Conservation (phyloP, 208 protist species). For the Spongospora subterranea region DNA sequence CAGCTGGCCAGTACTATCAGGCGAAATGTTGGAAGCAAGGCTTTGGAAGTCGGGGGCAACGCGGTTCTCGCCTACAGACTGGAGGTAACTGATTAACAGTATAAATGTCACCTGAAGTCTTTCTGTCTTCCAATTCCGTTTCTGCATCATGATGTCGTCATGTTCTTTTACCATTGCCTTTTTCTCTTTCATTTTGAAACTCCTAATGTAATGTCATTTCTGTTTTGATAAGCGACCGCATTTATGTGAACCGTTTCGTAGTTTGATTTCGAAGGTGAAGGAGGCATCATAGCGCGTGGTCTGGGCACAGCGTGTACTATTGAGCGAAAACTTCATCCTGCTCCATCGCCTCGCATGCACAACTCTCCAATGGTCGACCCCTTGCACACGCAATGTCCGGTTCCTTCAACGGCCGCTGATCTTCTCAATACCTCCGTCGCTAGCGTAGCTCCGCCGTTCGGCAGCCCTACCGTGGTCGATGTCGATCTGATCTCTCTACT, state of each 20-base stretch:
- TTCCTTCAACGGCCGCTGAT: not conserved
- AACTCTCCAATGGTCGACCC: not conserved
- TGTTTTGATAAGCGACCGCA: no score
- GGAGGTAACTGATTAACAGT: not conserved
- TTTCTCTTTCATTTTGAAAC: no score
- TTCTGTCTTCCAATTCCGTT: no score
- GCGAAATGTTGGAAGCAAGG: slow-evolving; percentile 76
- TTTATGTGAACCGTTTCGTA: no score
- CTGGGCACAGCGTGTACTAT: slow-evolving; percentile 32
- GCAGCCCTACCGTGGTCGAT: not conserved
- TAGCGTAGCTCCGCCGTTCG: not conserved
- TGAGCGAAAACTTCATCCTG: not conserved
- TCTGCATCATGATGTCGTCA: no score
- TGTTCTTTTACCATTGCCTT: no score
- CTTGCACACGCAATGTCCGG: not conserved
- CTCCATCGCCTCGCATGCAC: no score
- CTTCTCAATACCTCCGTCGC: not conserved
- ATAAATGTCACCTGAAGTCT: not conserved
- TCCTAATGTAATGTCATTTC: no score
- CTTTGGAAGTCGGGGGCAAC: slow-evolving; percentile 67
- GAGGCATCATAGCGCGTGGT: not conserved
- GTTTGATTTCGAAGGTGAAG: slow-evolving; percentile 51
- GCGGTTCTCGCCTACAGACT: slow-evolving; percentile 68
- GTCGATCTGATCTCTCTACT: slow-evolving; percentile 45
- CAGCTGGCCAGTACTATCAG: slow-evolving; percentile 73